Evolutionary conservation across 495 filamentous ascomycete genomes (phyloP), one percentile per base, ranked within the genome.

Genomic region (Penicillium canariense): DNA sequence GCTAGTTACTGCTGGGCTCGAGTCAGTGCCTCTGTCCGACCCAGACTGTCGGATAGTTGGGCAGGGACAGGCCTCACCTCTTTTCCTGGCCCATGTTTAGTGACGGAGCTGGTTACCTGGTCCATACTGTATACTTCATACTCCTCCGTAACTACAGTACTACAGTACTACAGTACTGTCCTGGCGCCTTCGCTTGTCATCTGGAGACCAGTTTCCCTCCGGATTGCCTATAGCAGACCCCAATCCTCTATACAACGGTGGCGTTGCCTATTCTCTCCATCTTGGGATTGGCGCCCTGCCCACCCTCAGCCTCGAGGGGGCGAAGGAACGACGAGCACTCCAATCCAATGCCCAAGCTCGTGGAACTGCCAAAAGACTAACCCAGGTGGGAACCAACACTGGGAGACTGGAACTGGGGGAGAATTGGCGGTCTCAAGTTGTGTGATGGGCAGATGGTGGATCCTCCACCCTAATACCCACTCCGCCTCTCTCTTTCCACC

Each of bases 11-110:
- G n/a, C n/a, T n/a, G n/a, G n/a, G n/a, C n/a, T n/a, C n/a, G 48
- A 54, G 52, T 57, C 57, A 42, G 38, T 42, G 38, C 63, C 50
- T 62, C 53, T 65, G 62, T 62, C 62, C 45, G 55, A 63, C 60
- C 63, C 63, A 61, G 36, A 43, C 25, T 56, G 51, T 50, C 56
- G 63, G 63, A 50, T 48, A 56, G 54, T 67, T 67, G 63, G 63
- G 63, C 63, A 66, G 59, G 63, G 63, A 25, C 20, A 25, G 38
- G 38, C 38, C 38, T 42, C 38, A 42, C 38, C 38, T 42, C 38
- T 42, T 42, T 22, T 42, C 38, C 38, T 42, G 25, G 7, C 7
- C n/a, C 38, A 20, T 20, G 17, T 12, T 12, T 5, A 23, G 38
- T 38, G 35, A n/a, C 5, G 18, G 9, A n/a, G n/a, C n/a, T n/a